These are phyloP conservation scores for Dactylellina sp. DNA, from an alignment of 2,329 filamentous ascomycete species.

Conservation along the genomic window DNA sequence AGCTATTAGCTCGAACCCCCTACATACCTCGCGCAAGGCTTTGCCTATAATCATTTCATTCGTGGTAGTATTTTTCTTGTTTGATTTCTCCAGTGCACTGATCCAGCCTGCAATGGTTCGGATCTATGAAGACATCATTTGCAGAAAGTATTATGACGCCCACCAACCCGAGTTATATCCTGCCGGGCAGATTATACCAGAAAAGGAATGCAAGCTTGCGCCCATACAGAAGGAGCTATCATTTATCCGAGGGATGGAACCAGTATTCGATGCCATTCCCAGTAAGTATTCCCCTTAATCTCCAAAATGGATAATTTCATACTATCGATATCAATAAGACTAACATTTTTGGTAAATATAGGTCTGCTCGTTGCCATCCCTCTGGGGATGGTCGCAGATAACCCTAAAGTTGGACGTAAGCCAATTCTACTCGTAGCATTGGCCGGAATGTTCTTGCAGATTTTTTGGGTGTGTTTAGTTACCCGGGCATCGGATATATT, in stretches of 20 bases:
- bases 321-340: neutral
- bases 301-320: neutral
- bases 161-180: constrained; percentile 28
- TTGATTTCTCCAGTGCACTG: constrained; percentile 21
- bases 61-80: constrained; percentile 22
- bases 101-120: constrained; percentile 25
- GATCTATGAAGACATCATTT: constrained; percentile 54
- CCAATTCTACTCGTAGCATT: constrained; percentile 31
- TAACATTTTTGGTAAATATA: constrained; percentile 3
- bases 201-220: constrained; percentile 49
- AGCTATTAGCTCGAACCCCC: neutral
- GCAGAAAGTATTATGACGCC: constrained; percentile 37
- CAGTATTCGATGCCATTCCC: constrained; percentile 53
- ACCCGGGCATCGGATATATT: constrained; percentile 33
- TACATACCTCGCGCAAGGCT: constrained; percentile 12
- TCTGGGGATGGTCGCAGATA: constrained; percentile 51
- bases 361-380: constrained; percentile 43
- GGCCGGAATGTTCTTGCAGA: constrained; percentile 11
- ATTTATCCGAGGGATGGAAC: constrained; percentile 40
- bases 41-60: constrained; percentile 22
- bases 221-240: constrained; percentile 45
- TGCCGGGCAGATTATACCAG: constrained; percentile 23
- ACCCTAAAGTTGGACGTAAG: constrained; percentile 48
- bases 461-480: constrained; percentile 18
- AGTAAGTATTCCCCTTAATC: constrained; percentile 6